These are phyloP conservation scores for Phytomonas serpens DNA, from an alignment of 208 protist genomes.

Conservation along the genomic window DNA sequence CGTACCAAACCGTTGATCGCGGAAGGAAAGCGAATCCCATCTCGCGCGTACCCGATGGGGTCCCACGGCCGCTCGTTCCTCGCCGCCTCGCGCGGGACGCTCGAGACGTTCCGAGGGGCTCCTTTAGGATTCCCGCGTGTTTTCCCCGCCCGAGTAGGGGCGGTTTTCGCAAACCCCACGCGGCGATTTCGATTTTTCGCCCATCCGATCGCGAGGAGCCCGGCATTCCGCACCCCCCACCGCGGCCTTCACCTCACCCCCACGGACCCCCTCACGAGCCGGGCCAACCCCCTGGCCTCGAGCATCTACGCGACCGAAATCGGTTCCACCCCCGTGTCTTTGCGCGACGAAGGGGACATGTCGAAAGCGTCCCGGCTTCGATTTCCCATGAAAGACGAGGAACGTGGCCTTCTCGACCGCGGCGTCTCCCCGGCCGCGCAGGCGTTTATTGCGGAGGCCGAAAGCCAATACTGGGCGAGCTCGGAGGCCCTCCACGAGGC, in stretches of 20 bases:
- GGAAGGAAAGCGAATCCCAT: not conserved
- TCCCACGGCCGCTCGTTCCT: not conserved
- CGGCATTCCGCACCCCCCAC: not conserved
- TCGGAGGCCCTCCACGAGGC: constrained; percentile 33
- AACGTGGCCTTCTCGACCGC: constrained; percentile 57
- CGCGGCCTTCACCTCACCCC: not conserved
- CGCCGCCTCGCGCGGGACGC: no score
- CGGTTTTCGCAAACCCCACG: no score
- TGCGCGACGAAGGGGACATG: not conserved
- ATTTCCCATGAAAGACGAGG: constrained; percentile 24
- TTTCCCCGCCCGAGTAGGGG: no score
- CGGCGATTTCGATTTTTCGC: no score
- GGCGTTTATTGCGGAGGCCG: constrained; percentile 54
- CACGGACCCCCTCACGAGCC: not conserved
- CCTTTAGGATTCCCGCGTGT: no score
- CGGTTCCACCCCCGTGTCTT: not conserved
- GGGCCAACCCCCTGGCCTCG: not conserved
- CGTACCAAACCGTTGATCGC: not conserved
- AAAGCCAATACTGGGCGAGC: constrained; percentile 58
- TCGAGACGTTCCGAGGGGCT: no score
- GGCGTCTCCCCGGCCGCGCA: constrained; percentile 55
- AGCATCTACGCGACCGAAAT: not conserved
- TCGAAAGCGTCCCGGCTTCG: not conserved
- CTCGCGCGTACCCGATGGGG: not conserved
- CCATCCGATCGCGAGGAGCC: not conserved